Base-by-base conservation (phyloP, 257 asterid genomes). In the Oldenlandia corymbosa region DNA sequence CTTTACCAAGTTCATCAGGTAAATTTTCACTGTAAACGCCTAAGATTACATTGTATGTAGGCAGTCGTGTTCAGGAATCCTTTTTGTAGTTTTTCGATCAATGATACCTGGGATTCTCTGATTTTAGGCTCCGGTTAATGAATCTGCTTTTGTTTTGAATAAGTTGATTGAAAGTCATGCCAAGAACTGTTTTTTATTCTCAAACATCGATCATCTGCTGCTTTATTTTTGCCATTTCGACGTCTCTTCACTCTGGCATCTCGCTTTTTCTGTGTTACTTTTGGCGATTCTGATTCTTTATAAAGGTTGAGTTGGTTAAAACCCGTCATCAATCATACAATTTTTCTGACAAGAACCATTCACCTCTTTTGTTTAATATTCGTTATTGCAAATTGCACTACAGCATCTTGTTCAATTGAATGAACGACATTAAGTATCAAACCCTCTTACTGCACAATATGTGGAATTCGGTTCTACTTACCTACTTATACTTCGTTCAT, bases 1-100 rank as follows among this genome's bases (percentile, higher is more conserved):
- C n/a, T n/a, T 34, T 4, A 16, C 61, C 37, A 23, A 48, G 27
- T 26, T 49, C 39, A 31, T 34, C 32, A 63, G 75, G 70, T 70
- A 70, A 64, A 21, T 18, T n/a, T 57, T 43, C 4, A 5, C 37
- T 43, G 11, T 58, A 42, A 42, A 42, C 47, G 5, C 36, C 30
- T 30, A 27, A 11, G 36, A 26, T 7, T 16, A 27, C 59, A 48
- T 55, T 32, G 10, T 36, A 27, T 49, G 45, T 1, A 23, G 28
- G 60, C 21, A 32, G 7, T 36, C 21, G 20, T 47, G 53, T 47
- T 42, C 23, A 52, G 45, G 48, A 52, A 65, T 9, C 16, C 24
- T 28, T 51, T 21, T 59, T 58, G 9, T 48, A 46, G 9, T 24
- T 31, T 42, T 21, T 46, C 59, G 28, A 45, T 20, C 5, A 26